Percentiles rank a stretch among this genome's conserved stretches.
phyloP scores from a whole-genome alignment of 768 basidiomycete genomes.

The Terana coerulea region DNA sequence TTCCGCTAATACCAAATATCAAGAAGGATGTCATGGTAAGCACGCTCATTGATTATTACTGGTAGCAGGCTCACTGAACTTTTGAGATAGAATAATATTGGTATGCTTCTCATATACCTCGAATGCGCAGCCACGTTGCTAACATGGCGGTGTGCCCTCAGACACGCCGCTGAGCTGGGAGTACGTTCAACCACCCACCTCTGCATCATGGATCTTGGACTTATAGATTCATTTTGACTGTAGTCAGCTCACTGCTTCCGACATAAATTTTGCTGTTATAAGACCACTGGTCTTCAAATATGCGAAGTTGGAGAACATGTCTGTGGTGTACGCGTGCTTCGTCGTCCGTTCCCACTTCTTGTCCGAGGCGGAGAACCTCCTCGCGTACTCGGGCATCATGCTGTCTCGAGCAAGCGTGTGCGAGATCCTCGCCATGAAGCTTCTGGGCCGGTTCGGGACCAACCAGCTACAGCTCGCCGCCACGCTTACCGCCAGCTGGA shows the following conservation, averaged over 20 bases:
- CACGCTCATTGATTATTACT: conserved; percentile 12
- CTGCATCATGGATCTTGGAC: neutral
- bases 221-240: neutral
- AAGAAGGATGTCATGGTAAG: conserved; percentile 68
- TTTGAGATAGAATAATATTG: neutral
- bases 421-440: conserved; percentile 87
- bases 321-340: conserved; percentile 72
- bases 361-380: conserved; percentile 58
- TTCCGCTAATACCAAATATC: conserved; percentile 73
- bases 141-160: conserved; percentile 23
- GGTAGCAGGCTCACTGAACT: neutral
- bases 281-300: conserved; percentile 78
- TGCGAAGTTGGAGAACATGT: conserved; percentile 71
- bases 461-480: conserved; percentile 75
- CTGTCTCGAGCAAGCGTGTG: conserved; percentile 71
- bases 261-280: conserved; percentile 77
- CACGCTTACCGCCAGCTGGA: conserved; percentile 80
- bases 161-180: conserved; percentile 79
- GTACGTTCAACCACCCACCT: conserved; percentile 40
- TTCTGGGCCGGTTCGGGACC: conserved; percentile 69
- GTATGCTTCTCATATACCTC: neutral
- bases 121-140: conserved; percentile 18
- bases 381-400: conserved; percentile 77
- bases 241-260: conserved; percentile 80
- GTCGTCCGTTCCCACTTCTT: conserved; percentile 79